These are phyloP conservation scores for Ogataea henricii DNA, from an alignment of 805 yeast genomes.

Conservation along the genomic window DNA sequence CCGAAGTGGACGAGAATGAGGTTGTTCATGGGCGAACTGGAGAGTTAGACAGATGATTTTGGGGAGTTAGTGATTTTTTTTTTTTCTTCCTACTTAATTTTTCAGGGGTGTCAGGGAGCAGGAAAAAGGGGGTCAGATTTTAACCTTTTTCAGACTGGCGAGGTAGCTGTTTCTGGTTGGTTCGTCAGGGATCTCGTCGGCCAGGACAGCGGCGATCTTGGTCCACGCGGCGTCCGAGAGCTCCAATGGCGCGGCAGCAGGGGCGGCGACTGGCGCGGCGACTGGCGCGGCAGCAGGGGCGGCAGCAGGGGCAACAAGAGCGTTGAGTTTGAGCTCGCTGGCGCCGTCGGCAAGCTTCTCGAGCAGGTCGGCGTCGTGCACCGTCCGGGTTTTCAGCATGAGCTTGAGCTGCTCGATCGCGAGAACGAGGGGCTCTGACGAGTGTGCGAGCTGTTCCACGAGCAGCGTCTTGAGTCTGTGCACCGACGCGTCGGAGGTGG, in stretches of 20 bases:
- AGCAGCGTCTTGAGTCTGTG: constrained; percentile 42
- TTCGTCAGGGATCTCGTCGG: constrained; percentile 32
- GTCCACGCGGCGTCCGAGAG: constrained; percentile 36
- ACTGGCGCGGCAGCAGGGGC: not conserved
- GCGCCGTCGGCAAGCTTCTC: constrained; percentile 18
- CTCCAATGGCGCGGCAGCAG: constrained; percentile 2
- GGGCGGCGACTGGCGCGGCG: not conserved
- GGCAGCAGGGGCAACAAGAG: constrained; percentile 33
- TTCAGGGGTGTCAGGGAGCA: not conserved
- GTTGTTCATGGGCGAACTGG: not conserved
- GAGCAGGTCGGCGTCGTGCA: constrained; percentile 45
- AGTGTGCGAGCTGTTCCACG: constrained; percentile 29
- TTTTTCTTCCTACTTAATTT: no score
- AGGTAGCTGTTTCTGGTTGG: constrained; percentile 17
- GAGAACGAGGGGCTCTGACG: constrained; percentile 29
- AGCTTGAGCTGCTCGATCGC: constrained; percentile 43
- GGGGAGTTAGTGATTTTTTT: not conserved
- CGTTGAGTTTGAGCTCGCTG: constrained; percentile 35
- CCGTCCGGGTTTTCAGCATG: constrained; percentile 52
- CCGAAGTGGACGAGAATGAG: constrained; percentile 47
- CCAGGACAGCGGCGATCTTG: constrained; percentile 36
- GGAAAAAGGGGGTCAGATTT: not conserved
- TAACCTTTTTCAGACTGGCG: constrained; percentile 21
- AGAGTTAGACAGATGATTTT: no score
- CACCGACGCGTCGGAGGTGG: constrained; percentile 28